Evolutionary conservation across 2,329 filamentous ascomycete genomes (phyloP).

Genomic region (Bipolaris oryzae): DNA sequence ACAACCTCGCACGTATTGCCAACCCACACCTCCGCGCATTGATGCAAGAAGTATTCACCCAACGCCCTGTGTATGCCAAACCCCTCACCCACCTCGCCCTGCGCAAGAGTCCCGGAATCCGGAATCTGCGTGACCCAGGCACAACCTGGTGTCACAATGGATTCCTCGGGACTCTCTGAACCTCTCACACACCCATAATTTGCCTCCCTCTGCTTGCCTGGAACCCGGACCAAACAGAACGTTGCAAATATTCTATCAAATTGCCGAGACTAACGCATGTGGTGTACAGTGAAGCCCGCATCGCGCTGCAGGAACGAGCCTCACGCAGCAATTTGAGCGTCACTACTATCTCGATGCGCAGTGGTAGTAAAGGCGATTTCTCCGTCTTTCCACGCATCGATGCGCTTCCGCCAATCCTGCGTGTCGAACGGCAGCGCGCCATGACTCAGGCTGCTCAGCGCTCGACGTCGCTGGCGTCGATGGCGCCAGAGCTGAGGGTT

Average conservation of each 20-base stretch:
- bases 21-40: constrained; percentile 23
- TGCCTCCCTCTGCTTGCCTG: neutral
- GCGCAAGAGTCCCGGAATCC: constrained; percentile 6
- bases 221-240: neutral
- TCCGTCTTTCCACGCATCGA: constrained; percentile 1
- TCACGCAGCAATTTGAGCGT: neutral
- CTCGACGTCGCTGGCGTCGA: neutral
- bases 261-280: constrained; percentile 1
- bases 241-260: neutral
- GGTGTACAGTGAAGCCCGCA: neutral
- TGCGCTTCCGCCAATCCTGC: neutral
- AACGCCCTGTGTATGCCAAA: constrained; percentile 11
- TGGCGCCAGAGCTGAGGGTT: neutral
- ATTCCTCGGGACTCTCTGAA: neutral
- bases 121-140: constrained; percentile 5
- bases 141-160: constrained; percentile 4
- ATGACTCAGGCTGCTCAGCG: neutral
- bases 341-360: too few relatives aligned
- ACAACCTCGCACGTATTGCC: constrained; percentile 24
- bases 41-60: constrained; percentile 10
- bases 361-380: neutral
- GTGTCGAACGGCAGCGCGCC: neutral
- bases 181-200: neutral
- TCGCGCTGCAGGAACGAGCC: neutral
- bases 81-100: neutral